Base-by-base conservation (phyloP, 352 stramenopile genomes). In the Pythium phragmitis region DNA sequence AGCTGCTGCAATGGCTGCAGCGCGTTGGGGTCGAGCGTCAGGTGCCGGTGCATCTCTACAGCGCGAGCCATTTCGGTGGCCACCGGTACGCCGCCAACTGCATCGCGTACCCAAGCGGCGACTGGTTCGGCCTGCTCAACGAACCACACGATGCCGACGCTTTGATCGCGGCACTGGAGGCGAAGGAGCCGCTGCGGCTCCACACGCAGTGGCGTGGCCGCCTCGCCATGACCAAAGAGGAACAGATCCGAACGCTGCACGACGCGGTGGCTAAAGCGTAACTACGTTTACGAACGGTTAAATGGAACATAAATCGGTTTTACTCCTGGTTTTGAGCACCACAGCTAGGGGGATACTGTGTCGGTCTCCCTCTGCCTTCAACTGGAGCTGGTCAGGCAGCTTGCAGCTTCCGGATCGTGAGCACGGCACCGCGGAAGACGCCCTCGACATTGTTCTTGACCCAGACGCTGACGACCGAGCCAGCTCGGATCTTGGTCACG, bases 71-170 rank as follows among this genome's bases (percentile, higher is more conserved):
- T 52, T 91, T 83, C 51, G 82, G 82, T 8, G 85, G 82, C n/a
- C 80, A 91, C 47, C 82, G 82, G 4, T 89, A 89, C 58, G 85
- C 82, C 4, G 82, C 77, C 28, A 82, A 85, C 50, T 89, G 79
- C 54, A 85, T 93, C 65, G 73, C 78, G 60, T 91, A 93, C 54
- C 85, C 85, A 23, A 82, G 74, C 19, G 82, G 85, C 23, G 79
- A 93, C 57, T 93, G 85, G 82, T 93, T 91, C 55, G 82, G 82
- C 2, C 63, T 89, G 1, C 52, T 93, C 1, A 93, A 93, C 56
- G 65, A 77, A 16, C 65, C 79, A 55, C 60, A 74, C 13, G 83
- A 87, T 51, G 79, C 75, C 0, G 66, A 74, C 33, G 49, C 49
- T 1, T 72, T 91, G 39, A 42, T 91, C 14, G 53, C 73, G 0